Conservation (phyloP, 495 filamentous ascomycete genomes). For the Aspergillus egyptiacus region DNA sequence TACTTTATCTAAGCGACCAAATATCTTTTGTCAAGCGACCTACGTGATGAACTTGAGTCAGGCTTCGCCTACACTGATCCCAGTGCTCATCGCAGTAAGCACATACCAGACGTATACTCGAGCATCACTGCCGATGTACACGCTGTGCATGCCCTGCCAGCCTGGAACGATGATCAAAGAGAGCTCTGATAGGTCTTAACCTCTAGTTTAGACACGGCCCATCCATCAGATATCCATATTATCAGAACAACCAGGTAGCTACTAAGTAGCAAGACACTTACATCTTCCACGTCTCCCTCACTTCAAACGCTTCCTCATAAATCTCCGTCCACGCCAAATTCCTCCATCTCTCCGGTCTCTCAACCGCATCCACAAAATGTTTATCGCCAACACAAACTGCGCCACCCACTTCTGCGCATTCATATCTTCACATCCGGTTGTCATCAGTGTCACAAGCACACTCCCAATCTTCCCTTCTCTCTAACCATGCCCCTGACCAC, state of each 20-base stretch:
- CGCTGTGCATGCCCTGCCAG: constrained; percentile 16
- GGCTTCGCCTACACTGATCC: constrained; percentile 22
- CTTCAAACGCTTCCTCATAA: constrained; percentile 18
- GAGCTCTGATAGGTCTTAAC: constrained; percentile 42
- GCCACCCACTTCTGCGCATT: constrained; percentile 42
- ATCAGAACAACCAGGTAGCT: neutral
- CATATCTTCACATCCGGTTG: constrained; percentile 39
- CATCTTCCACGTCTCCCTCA: constrained; percentile 24
- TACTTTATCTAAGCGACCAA: no score
- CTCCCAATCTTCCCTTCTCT: constrained; percentile 26
- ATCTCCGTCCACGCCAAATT: constrained; percentile 29
- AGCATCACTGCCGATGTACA: constrained; percentile 27
- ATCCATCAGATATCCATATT: neutral
- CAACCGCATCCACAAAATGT: constrained; percentile 40
- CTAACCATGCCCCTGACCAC: neutral
- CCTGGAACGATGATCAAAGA: constrained; percentile 39
- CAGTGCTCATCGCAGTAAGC: constrained; percentile 2
- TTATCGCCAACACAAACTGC: constrained; percentile 46
- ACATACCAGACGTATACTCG: constrained; percentile 31
- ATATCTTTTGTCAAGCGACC: constrained; percentile 8
- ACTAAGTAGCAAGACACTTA: neutral
- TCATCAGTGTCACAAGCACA: constrained; percentile 46
- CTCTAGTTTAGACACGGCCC: neutral
- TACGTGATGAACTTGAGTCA: constrained; percentile 32
- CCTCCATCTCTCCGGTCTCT: constrained; percentile 30